Evolutionary conservation across 2,329 filamentous ascomycete genomes (phyloP).

Genomic region (Ramichloridium luteum): DNA sequence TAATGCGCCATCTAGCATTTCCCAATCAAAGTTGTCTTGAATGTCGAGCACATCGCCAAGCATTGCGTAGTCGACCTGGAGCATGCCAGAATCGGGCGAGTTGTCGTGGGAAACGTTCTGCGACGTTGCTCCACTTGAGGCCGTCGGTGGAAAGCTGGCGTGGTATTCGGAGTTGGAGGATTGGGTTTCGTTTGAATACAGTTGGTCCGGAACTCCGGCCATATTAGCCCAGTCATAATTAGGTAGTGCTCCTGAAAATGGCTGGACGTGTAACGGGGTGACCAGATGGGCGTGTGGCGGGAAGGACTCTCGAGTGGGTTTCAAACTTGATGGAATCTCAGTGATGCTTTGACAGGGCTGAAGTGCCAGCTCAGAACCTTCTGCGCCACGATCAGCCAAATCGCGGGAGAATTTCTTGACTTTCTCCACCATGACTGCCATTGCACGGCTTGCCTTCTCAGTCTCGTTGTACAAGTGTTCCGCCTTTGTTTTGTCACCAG

Average conservation of each 20-base stretch:
- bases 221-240: constrained; percentile 11
- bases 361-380: constrained; percentile 1
- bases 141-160: no score
- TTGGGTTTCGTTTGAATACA: constrained; percentile 6
- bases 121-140: no score
- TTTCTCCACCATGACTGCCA: constrained; percentile 23
- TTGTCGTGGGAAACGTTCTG: constrained; percentile 2
- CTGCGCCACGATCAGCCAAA: constrained; percentile 7
- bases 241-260: constrained; percentile 9
- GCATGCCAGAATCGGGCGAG: no score
- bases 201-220: constrained; percentile 5
- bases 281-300: constrained; percentile 4
- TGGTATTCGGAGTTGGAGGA: constrained; percentile 1
- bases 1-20: constrained; percentile 17
- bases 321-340: not conserved
- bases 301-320: constrained; percentile 4
- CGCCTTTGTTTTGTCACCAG: constrained; percentile 6
- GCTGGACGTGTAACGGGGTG: not conserved
- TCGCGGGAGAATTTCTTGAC: constrained; percentile 16
- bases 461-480: constrained; percentile 20
- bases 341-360: constrained; percentile 1
- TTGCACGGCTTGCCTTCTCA: constrained; percentile 20
- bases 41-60: constrained; percentile 23
- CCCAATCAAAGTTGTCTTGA: constrained; percentile 20
- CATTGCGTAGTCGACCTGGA: constrained; percentile 20